Conservation (phyloP, 331 rosid genomes). For the Pyracantha coccinea region DNA sequence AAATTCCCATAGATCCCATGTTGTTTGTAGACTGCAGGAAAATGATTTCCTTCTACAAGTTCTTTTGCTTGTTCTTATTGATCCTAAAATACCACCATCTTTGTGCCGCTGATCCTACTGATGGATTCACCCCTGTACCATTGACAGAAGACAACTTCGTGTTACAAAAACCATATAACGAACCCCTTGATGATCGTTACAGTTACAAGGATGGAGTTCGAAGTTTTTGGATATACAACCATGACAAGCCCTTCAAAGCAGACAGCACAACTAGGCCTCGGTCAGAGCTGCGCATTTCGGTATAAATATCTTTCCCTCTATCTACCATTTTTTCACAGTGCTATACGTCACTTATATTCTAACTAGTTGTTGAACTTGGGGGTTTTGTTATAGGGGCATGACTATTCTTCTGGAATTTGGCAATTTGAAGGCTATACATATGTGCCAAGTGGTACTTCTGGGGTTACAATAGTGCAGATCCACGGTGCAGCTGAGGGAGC, state of each 20-base stretch:
- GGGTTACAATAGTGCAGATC: conserved; percentile 45
- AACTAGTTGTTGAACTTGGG: neutral
- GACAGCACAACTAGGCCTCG: conserved; percentile 2
- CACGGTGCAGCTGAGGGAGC: conserved; percentile 45
- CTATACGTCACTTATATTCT: neutral
- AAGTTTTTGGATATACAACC: conserved; percentile 8
- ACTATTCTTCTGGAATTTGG: conserved; percentile 42
- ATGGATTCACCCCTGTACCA: conserved; percentile 19
- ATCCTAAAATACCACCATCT: neutral
- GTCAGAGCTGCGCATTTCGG: neutral
- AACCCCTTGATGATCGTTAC: conserved; percentile 7
- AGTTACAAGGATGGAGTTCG: conserved; percentile 8
- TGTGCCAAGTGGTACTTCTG: conserved; percentile 43
- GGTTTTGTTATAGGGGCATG: conserved; percentile 8
- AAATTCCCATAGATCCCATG: neutral
- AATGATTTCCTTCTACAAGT: conserved; percentile 6
- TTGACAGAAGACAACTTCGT: conserved; percentile 1
- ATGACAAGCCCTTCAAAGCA: conserved; percentile 3
- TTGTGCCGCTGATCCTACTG: conserved; percentile 13
- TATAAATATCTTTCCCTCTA: neutral
- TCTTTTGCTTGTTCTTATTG: neutral
- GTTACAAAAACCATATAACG: conserved; percentile 7
- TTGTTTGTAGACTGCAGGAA: neutral
- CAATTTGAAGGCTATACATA: conserved; percentile 46
- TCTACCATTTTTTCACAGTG: neutral